Conservation (phyloP, 805 yeast species). For the Wickerhamomyces bisporus region DNA sequence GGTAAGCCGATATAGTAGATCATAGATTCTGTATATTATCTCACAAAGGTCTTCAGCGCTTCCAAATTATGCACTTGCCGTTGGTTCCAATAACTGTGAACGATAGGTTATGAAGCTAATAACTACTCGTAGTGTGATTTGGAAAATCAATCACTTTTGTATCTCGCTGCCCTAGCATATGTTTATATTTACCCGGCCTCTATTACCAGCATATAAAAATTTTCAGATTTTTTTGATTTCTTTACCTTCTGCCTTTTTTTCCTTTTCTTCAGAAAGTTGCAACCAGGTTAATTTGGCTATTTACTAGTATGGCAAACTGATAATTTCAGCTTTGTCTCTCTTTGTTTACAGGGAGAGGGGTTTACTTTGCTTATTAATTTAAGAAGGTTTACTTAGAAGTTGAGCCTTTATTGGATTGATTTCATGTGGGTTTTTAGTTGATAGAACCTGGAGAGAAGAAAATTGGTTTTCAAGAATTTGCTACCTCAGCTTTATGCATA, state of each 20-base stretch:
- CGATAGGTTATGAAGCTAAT: too few relatives aligned
- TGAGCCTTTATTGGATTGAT: slow-evolving; percentile 5
- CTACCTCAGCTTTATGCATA: slow-evolving; percentile 8
- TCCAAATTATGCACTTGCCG: too few relatives aligned
- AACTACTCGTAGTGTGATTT: too few relatives aligned
- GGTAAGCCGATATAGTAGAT: too few relatives aligned
- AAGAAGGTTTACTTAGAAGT: slow-evolving; percentile 22
- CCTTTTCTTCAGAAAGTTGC: slow-evolving; percentile 26
- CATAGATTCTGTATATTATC: too few relatives aligned
- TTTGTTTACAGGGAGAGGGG: slow-evolving; percentile 6
- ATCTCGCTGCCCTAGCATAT: too few relatives aligned
- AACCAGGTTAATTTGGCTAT: slow-evolving; percentile 25
- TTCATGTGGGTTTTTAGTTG: slow-evolving; percentile 25
- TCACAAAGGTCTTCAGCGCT: too few relatives aligned
- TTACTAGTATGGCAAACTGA: slow-evolving; percentile 13
- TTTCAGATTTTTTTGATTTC: not conserved
- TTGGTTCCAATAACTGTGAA: too few relatives aligned
- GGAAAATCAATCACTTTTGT: too few relatives aligned
- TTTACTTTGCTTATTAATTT: slow-evolving; percentile 30
- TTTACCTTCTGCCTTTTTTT: not conserved
- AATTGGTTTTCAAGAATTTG: slow-evolving; percentile 27
- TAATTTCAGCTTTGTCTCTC: slow-evolving; percentile 6
- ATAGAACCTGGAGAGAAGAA: slow-evolving; percentile 26
- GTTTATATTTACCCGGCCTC: not conserved
- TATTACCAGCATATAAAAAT: slow-evolving; percentile 1